Evolutionary conservation across 441 rosid genomes (phyloP).

Genomic region (Raphanus hybrid): DNA sequence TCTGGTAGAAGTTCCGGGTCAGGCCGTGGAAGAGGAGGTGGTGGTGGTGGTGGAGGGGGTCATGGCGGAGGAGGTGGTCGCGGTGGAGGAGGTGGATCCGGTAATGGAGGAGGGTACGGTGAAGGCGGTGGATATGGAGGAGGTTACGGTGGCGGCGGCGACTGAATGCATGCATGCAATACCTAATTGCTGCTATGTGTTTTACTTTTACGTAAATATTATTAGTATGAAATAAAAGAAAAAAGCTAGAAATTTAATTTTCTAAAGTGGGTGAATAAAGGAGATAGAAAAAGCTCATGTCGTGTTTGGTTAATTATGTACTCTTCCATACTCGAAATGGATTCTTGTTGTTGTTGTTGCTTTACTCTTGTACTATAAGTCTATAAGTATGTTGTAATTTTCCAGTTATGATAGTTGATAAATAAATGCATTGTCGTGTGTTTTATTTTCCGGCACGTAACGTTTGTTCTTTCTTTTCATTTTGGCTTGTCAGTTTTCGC

Average conservation of each 20-base stretch:
- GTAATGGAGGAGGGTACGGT: slow-evolving; percentile 49
- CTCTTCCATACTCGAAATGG: slow-evolving; percentile 11
- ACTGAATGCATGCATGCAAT: slow-evolving; percentile 41
- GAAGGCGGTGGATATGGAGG: slow-evolving; percentile 51
- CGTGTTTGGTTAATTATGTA: slow-evolving; percentile 16
- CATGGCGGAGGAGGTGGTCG: slow-evolving; percentile 34
- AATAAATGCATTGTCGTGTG: not conserved
- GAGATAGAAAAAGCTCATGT: not conserved
- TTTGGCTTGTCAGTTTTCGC: not conserved
- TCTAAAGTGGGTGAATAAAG: slow-evolving; percentile 22
- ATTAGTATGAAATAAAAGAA: slow-evolving; percentile 4
- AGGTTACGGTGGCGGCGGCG: slow-evolving; percentile 53
- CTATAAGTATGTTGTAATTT: not conserved
- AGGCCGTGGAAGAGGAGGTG: slow-evolving; percentile 38
- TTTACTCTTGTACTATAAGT: slow-evolving; percentile 21
- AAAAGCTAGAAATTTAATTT: not conserved
- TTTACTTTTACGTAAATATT: slow-evolving; percentile 26
- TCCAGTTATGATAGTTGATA: not conserved
- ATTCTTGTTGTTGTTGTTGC: slow-evolving; percentile 24
- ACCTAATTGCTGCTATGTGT: slow-evolving; percentile 8
- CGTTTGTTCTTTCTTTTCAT: not conserved
- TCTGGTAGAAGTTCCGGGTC: slow-evolving; percentile 40
- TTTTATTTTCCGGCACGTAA: not conserved
- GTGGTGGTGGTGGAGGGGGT: slow-evolving; percentile 41
- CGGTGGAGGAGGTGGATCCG: slow-evolving; percentile 47